phyloP scores from a whole-genome alignment of 2,329 filamentous ascomycete genomes.

The Cladosporium oxysporum region DNA sequence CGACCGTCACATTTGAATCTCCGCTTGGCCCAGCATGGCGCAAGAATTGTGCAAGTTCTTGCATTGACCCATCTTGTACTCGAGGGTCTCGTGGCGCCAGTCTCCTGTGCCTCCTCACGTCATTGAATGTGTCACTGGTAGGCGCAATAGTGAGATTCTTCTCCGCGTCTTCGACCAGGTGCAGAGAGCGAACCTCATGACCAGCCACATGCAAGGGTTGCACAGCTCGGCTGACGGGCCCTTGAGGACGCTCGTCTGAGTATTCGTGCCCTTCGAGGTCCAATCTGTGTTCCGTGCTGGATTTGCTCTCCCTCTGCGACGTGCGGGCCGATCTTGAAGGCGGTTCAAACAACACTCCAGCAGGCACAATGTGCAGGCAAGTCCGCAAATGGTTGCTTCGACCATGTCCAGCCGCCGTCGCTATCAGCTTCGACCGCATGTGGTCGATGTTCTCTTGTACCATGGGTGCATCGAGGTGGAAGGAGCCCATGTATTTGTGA shows the following conservation, averaged over 20 bases:
- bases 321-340: constrained; percentile 13
- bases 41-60: constrained; percentile 24
- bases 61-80: constrained; percentile 12
- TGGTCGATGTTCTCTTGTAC: constrained; percentile 23
- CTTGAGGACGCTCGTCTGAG: background rate
- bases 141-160: background rate
- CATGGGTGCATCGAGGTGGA: constrained; percentile 24
- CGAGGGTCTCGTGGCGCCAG: constrained; percentile 14
- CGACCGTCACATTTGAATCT: background rate
- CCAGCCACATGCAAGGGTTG: background rate
- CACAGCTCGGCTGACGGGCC: background rate
- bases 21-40: constrained; percentile 15
- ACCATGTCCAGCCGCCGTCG: background rate
- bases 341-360: constrained; percentile 32
- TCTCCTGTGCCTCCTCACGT: background rate
- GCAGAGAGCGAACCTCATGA: background rate
- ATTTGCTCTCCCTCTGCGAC: background rate
- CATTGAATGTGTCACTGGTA: background rate
- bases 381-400: background rate
- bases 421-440: constrained; percentile 1
- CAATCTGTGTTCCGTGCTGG: background rate
- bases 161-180: background rate
- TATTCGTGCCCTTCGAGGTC: background rate
- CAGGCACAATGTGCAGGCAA: constrained; percentile 25
- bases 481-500: constrained; percentile 26